phyloP scores from a whole-genome alignment of 306 rosid genomes.

The Senna tora region DNA sequence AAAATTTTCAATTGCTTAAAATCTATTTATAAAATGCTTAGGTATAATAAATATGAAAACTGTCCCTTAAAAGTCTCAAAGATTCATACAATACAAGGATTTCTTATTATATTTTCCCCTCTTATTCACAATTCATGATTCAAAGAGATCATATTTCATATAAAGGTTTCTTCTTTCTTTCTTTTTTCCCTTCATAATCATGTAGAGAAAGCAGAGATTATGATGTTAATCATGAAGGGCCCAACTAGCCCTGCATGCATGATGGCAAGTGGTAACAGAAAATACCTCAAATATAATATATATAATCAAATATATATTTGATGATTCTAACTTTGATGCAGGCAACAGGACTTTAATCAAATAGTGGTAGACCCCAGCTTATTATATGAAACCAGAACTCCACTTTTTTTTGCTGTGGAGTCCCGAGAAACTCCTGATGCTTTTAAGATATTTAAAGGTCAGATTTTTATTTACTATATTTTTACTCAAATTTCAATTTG shows the following conservation, averaged over 20 bases:
- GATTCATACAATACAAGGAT: no score
- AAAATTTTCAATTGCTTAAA: no score
- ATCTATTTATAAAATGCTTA: no score
- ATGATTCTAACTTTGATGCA: conserved; percentile 36
- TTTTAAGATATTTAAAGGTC: conserved; percentile 62
- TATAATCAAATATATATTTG: background rate
- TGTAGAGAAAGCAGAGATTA: background rate
- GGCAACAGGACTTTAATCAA: conserved; percentile 51
- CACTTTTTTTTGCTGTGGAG: conserved; percentile 68
- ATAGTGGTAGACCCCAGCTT: conserved; percentile 71
- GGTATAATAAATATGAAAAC: no score
- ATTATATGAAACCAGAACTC: conserved; percentile 44
- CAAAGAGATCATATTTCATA: background rate
- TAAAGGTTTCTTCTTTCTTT: background rate
- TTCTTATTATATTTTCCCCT: no score
- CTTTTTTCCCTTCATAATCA: background rate
- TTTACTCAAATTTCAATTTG: no score
- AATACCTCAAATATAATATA: conserved; percentile 29
- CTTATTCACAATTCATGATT: no score
- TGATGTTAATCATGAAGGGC: conserved; percentile 9
- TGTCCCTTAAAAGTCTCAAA: no score
- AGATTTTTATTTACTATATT: conserved; percentile 23
- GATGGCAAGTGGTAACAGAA: no score
- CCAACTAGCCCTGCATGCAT: no score
- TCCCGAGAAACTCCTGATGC: conserved; percentile 63